Conservation (phyloP, 176 grass and related monocot genomes). For the Avena atlantica region DNA sequence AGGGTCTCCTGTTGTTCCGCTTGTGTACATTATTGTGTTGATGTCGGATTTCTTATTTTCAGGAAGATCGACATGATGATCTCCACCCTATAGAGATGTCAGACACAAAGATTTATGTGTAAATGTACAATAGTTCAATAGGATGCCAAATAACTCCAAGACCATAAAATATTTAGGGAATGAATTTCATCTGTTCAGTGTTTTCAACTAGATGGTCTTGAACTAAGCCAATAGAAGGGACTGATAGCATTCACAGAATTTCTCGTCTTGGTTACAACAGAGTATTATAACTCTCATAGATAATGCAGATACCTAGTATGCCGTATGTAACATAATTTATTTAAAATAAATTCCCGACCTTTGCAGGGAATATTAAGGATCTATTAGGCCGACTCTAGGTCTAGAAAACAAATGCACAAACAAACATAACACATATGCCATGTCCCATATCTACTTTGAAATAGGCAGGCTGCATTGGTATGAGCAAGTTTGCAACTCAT, state of each 20-base stretch:
- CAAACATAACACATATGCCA: neutral
- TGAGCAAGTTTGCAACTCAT: neutral
- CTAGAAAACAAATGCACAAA: neutral
- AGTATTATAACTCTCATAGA: neutral
- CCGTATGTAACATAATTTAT: constrained; percentile 2
- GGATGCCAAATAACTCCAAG: neutral
- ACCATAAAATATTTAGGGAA: neutral
- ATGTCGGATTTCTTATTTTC: constrained; percentile 83
- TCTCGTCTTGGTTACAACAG: neutral
- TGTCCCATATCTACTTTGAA: neutral
- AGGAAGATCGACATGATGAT: constrained; percentile 70
- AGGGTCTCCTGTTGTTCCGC: constrained; percentile 94
- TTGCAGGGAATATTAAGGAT: neutral
- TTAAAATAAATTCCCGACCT: neutral
- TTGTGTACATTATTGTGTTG: constrained; percentile 95
- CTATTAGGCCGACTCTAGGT: neutral
- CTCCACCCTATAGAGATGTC: constrained; percentile 58
- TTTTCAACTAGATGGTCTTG: neutral
- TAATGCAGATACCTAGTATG: neutral
- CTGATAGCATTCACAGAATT: neutral
- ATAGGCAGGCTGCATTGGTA: neutral
- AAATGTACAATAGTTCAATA: neutral
- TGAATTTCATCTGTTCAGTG: neutral
- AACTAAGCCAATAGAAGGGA: constrained; percentile 4
- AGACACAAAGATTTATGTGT: neutral